phyloP scores from a whole-genome alignment of 176 grass and related monocot genomes.

The Carex kokanica region DNA sequence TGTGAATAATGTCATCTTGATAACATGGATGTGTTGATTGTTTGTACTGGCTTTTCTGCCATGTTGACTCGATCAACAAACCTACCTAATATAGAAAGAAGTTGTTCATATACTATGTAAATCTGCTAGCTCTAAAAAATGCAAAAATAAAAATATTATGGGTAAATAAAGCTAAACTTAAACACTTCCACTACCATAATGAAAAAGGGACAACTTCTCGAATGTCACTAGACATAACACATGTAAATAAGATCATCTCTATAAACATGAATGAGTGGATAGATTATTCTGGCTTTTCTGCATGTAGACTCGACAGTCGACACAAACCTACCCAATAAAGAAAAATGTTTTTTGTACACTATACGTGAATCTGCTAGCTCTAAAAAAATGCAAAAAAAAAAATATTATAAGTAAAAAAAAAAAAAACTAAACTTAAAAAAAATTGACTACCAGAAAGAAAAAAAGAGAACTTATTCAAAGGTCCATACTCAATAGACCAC shows the following conservation, averaged over 20 bases:
- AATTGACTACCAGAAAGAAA: neutral
- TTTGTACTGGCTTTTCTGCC: slow-evolving; percentile 36
- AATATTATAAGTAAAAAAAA: no score
- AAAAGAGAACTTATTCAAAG: neutral
- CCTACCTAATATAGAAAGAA: slow-evolving; percentile 45
- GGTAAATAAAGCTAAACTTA: slow-evolving; percentile 6
- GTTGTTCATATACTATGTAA: slow-evolving; percentile 25
- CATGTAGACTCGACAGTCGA: slow-evolving; percentile 52
- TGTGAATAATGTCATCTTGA: slow-evolving; percentile 45
- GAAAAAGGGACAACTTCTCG: neutral
- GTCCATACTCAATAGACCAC: neutral
- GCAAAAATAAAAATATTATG: neutral
- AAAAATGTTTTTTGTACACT: neutral
- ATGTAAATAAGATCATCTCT: neutral
- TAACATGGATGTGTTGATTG: slow-evolving; percentile 26
- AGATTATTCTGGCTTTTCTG: slow-evolving; percentile 36
- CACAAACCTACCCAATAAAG: slow-evolving; percentile 45
- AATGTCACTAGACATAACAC: neutral
- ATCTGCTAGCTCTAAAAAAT: neutral
- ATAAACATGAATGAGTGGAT: neutral
- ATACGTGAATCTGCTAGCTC: slow-evolving; percentile 8
- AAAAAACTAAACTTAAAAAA: neutral
- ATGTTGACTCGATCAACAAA: slow-evolving; percentile 61
- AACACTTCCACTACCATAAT: neutral
- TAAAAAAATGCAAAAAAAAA: neutral